A percentile compares a stretch with the other conserved stretches of the same genome.
Evolutionary conservation across 352 stramenopile species (phyloP).

Genomic region (Globisporangium megalacanthum): DNA sequence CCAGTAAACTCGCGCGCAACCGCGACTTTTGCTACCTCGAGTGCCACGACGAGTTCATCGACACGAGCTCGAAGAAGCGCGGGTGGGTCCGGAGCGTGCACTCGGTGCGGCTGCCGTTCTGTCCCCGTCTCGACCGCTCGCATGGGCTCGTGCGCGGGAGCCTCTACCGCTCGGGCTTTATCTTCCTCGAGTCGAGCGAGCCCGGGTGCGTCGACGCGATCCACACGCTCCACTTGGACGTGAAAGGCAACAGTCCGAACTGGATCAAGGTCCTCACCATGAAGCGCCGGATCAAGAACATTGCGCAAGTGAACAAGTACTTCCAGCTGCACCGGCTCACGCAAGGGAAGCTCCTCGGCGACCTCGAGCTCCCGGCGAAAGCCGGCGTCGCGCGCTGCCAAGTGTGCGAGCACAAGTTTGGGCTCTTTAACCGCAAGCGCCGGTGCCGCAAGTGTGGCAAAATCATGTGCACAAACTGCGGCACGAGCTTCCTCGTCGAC

Average conservation of each 20-base stretch:
- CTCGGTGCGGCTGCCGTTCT: slow-evolving; percentile 73
- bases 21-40: slow-evolving; percentile 84
- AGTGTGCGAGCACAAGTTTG: slow-evolving; percentile 46
- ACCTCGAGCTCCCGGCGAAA: slow-evolving; percentile 57
- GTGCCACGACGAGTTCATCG: slow-evolving; percentile 82
- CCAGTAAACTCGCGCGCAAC: slow-evolving; percentile 65
- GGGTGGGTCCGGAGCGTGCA: slow-evolving; percentile 78
- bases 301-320: slow-evolving; percentile 59
- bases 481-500: slow-evolving; percentile 44
- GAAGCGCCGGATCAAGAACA: slow-evolving; percentile 74
- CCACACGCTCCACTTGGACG: slow-evolving; percentile 72
- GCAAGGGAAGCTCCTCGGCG: slow-evolving; percentile 42
- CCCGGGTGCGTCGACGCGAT: slow-evolving; percentile 56
- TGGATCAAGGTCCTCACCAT: slow-evolving; percentile 76
- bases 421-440: slow-evolving; percentile 56
- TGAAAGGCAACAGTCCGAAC: slow-evolving; percentile 71
- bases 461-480: slow-evolving; percentile 63
- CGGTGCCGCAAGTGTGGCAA: slow-evolving; percentile 74
- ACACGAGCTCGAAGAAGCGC: slow-evolving; percentile 55
- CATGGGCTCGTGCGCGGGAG: slow-evolving; percentile 63
- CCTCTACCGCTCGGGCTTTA: slow-evolving; percentile 72
- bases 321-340: slow-evolving; percentile 57
- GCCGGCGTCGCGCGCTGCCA: slow-evolving; percentile 38
- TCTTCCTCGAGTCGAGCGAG: slow-evolving; percentile 66
- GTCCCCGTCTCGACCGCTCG: slow-evolving; percentile 44